A percentile compares a stretch with the other conserved stretches of the same genome.
phyloP scores from a whole-genome alignment of 495 filamentous ascomycete genomes.

The Amphirosellinia nigrospora region DNA sequence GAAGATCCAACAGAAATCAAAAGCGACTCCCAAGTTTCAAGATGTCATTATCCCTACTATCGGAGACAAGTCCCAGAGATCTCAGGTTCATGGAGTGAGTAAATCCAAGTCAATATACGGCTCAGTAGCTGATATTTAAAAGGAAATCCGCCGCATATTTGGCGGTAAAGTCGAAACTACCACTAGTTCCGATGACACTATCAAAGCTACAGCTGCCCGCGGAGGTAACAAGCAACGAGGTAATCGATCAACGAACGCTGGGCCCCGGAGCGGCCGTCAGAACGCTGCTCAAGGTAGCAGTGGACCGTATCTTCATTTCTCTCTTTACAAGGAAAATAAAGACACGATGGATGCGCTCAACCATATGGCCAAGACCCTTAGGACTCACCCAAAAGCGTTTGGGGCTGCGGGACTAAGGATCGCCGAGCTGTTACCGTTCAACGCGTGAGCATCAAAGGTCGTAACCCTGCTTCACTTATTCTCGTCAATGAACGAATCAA shows the following conservation, averaged over 20 bases:
- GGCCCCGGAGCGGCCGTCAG: conserved; percentile 36
- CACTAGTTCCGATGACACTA: conserved; percentile 37
- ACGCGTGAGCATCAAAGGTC: conserved; percentile 73
- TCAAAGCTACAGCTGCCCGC: conserved; percentile 43
- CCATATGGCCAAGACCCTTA: conserved; percentile 70
- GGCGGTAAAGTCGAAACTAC: conserved; percentile 40
- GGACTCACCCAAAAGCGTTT: conserved; percentile 71
- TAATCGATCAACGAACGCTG: conserved; percentile 43
- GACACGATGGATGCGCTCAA: conserved; percentile 94
- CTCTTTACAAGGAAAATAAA: conserved; percentile 96
- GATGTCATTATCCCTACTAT: conserved; percentile 41
- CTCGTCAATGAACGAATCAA: conserved; percentile 67
- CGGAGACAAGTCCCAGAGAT: conserved; percentile 46
- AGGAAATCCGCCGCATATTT: conserved; percentile 57
- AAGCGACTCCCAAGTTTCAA: conserved; percentile 33
- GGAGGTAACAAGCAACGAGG: conserved; percentile 43
- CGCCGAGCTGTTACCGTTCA: conserved; percentile 87
- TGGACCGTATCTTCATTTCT: conserved; percentile 87
- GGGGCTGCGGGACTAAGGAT: conserved; percentile 93
- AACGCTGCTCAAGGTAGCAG: conserved; percentile 45
- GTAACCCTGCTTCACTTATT: conserved; percentile 67
- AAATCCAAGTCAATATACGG: not conserved
- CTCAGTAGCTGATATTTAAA: conserved; percentile 23
- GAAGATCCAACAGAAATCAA: conserved; percentile 30
- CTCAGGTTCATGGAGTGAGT: conserved; percentile 48